phyloP scores from a whole-genome alignment of 1,139 yeast genomes.

The Pichia sp. region DNA sequence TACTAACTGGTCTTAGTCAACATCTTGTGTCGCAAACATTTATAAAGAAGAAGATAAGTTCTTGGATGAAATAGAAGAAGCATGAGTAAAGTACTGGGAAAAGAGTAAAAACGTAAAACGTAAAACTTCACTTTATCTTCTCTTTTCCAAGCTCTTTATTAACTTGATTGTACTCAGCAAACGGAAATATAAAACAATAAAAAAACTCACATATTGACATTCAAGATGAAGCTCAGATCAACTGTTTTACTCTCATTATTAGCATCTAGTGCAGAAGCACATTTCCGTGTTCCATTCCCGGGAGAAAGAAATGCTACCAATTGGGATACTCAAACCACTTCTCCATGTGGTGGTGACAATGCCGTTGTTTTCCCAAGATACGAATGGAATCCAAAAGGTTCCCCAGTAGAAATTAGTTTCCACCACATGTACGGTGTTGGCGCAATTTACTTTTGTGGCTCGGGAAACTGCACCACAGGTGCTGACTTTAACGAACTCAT shows the following conservation, averaged over 20 bases:
- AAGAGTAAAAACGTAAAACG: too few relatives aligned
- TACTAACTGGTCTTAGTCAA: too few relatives aligned
- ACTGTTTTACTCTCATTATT: conserved; percentile 1
- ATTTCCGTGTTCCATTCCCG: conserved; percentile 30
- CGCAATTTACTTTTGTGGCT: conserved; percentile 27
- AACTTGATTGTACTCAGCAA: too few relatives aligned
- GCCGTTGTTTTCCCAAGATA: conserved; percentile 25
- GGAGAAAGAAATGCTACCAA: conserved; percentile 32
- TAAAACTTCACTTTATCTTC: too few relatives aligned
- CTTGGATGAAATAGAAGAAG: too few relatives aligned
- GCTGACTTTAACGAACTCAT: conserved; percentile 25
- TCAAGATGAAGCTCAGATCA: too few relatives aligned
- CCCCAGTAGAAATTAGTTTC: conserved; percentile 26
- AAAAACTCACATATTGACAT: too few relatives aligned
- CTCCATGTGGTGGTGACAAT: conserved; percentile 31
- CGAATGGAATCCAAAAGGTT: conserved; percentile 30
- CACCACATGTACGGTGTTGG: conserved; percentile 26
- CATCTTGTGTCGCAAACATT: too few relatives aligned
- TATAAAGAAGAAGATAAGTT: too few relatives aligned
- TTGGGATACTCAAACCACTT: conserved; percentile 26
- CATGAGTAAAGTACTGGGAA: too few relatives aligned
- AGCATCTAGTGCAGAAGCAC: conserved; percentile 20
- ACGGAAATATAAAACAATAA: too few relatives aligned
- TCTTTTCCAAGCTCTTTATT: too few relatives aligned
- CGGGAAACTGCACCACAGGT: conserved; percentile 19